Evolutionary conservation across 2,329 filamentous ascomycete genomes (phyloP).

Genomic region (Emericellopsis cladophorae): DNA sequence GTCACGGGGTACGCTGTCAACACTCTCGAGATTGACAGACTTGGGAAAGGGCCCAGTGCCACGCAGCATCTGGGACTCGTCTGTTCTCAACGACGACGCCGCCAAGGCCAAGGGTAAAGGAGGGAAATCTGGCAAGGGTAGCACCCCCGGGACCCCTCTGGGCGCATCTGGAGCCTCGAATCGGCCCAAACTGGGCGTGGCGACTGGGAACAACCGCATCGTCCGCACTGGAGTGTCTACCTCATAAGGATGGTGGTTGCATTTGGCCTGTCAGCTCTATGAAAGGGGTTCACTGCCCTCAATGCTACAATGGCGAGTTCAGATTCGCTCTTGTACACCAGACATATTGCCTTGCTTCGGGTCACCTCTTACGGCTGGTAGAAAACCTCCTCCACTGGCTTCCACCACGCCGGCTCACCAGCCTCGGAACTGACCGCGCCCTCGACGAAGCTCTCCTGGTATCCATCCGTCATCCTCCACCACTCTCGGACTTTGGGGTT

Average conservation of each 20-base stretch:
- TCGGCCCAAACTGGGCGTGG: too few species aligned
- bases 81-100: conserved; percentile 41
- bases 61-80: conserved; percentile 41
- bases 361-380: conserved; percentile 21
- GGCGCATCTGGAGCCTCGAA: too few species aligned
- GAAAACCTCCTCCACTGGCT: conserved; percentile 56
- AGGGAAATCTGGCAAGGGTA: conserved; percentile 28
- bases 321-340: too few species aligned
- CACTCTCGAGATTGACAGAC: conserved; percentile 36
- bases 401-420: conserved; percentile 56
- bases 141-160: conserved; percentile 39
- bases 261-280: too few species aligned
- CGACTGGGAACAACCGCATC: too few species aligned
- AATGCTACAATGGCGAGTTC: too few species aligned
- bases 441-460: conserved; percentile 53
- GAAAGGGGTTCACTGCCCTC: too few species aligned
- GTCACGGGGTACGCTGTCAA: conserved; percentile 26
- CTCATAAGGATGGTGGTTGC: too few species aligned
- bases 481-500: conserved; percentile 64
- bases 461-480: conserved; percentile 71
- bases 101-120: conserved; percentile 15
- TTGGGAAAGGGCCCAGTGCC: conserved; percentile 46
- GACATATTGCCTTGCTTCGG: too few species aligned
- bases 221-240: too few species aligned
- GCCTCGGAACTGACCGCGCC: conserved; percentile 46